These are phyloP conservation scores for Clarireedia hainanense DNA, from an alignment of 2,329 filamentous ascomycete genomes.

Conservation along the genomic window DNA sequence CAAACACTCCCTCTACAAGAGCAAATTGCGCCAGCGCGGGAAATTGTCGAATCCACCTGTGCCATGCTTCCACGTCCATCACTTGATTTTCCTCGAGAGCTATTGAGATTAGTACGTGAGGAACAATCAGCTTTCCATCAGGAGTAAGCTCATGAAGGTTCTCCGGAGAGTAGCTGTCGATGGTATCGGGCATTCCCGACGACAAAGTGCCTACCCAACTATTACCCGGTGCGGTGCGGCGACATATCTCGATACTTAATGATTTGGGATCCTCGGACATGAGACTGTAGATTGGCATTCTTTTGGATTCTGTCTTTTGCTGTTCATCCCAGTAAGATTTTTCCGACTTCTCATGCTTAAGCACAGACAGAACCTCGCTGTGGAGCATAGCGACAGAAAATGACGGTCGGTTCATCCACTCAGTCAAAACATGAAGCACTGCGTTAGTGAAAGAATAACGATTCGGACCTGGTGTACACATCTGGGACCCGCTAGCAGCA, in stretches of 20 bases:
- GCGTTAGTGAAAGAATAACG: constrained; percentile 17
- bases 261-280: constrained; percentile 10
- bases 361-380: constrained; percentile 15
- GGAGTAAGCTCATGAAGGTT: constrained; percentile 2
- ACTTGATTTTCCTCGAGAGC: constrained; percentile 50
- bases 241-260: constrained; percentile 9
- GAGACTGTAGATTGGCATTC: constrained; percentile 12
- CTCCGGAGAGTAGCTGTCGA: constrained; percentile 5
- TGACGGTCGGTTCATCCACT: constrained; percentile 15
- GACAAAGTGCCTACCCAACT: constrained; percentile 4
- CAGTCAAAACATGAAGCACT: constrained; percentile 15
- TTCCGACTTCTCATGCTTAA: constrained; percentile 5
- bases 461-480: constrained; percentile 11
- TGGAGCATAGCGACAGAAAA: constrained; percentile 21
- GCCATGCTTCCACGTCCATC: constrained; percentile 50
- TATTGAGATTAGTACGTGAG: constrained; percentile 54
- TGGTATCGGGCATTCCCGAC: background rate
- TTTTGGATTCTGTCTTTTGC: constrained; percentile 4
- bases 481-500: constrained; percentile 15
- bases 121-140: constrained; percentile 22
- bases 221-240: constrained; percentile 5
- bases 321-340: background rate
- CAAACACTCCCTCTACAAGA: constrained; percentile 53
- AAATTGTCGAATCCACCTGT: constrained; percentile 48
- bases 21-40: constrained; percentile 52